Conservation (phyloP, 2,329 filamentous ascomycete genomes). For the Teratosphaeria viscida region DNA sequence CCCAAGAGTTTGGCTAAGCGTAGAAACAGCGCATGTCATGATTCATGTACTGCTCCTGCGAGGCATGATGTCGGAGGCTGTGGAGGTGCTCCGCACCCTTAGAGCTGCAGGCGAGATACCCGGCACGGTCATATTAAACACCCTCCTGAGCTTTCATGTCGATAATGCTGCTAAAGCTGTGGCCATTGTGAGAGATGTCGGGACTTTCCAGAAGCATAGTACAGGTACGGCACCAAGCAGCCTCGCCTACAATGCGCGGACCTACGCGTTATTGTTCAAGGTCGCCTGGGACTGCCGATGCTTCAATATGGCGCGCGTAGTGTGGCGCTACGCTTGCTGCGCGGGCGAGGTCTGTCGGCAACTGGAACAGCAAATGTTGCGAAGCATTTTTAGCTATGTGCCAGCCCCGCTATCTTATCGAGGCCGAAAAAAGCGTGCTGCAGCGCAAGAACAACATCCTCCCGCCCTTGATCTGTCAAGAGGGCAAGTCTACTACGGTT, state of each 20-base stretch:
- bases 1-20: conserved; percentile 14
- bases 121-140: conserved; percentile 14
- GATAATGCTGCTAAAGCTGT: conserved; percentile 11
- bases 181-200: conserved; percentile 7
- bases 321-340: conserved; percentile 26
- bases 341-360: conserved; percentile 11
- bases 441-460: not conserved
- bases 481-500: conserved; percentile 8
- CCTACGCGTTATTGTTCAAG: conserved; percentile 14
- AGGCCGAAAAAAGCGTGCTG: not conserved
- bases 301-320: conserved; percentile 21
- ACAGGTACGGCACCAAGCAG: not conserved
- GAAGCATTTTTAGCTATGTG: not conserved
- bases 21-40: conserved; percentile 13
- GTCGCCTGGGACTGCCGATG: conserved; percentile 15
- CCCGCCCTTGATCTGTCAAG: not conserved
- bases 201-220: not conserved
- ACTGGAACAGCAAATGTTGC: conserved; percentile 8
- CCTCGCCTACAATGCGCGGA: conserved; percentile 5
- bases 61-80: conserved; percentile 13
- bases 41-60: conserved; percentile 10
- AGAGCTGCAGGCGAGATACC: conserved; percentile 4
- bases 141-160: conserved; percentile 14
- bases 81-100: conserved; percentile 11
- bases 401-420: not conserved